phyloP scores from a whole-genome alignment of 208 protist species.

The Borovskyia barvae region DNA sequence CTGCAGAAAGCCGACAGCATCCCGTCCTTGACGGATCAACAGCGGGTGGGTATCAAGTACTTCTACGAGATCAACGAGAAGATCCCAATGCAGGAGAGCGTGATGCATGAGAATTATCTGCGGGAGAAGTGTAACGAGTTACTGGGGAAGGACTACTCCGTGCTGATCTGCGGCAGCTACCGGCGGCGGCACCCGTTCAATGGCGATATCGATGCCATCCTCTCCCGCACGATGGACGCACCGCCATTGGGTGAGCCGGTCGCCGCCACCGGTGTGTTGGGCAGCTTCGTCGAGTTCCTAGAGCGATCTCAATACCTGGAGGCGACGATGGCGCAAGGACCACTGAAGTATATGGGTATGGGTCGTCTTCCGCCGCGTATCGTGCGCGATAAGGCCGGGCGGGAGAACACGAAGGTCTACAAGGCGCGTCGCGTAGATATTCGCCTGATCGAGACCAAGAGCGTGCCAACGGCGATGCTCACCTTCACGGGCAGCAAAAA shows the following conservation, averaged over 20 bases:
- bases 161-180: slow-evolving; percentile 88
- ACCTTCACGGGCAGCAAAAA: slow-evolving; percentile 94
- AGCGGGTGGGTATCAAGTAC: slow-evolving; percentile 87
- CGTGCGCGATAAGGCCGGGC: slow-evolving; percentile 54
- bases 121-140: slow-evolving; percentile 51
- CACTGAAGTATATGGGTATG: slow-evolving; percentile 91
- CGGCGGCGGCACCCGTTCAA: slow-evolving; percentile 82
- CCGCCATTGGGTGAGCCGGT: slow-evolving; percentile 64
- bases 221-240: slow-evolving; percentile 64
- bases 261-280: slow-evolving; percentile 70
- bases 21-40: slow-evolving; percentile 70
- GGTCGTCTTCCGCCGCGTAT: slow-evolving; percentile 77
- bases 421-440: slow-evolving; percentile 91
- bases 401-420: slow-evolving; percentile 80
- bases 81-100: slow-evolving; percentile 90
- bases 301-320: slow-evolving; percentile 71
- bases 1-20: slow-evolving; percentile 77
- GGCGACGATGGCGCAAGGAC: slow-evolving; percentile 85
- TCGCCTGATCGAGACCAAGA: slow-evolving; percentile 84
- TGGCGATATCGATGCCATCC: slow-evolving; percentile 86
- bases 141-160: slow-evolving; percentile 71
- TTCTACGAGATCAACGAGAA: slow-evolving; percentile 92
- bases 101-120: slow-evolving; percentile 82
- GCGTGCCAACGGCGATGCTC: slow-evolving; percentile 84
- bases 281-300: slow-evolving; percentile 59